Base-by-base conservation (phyloP, 495 filamentous ascomycete species). In the Penicillium parvum region DNA sequence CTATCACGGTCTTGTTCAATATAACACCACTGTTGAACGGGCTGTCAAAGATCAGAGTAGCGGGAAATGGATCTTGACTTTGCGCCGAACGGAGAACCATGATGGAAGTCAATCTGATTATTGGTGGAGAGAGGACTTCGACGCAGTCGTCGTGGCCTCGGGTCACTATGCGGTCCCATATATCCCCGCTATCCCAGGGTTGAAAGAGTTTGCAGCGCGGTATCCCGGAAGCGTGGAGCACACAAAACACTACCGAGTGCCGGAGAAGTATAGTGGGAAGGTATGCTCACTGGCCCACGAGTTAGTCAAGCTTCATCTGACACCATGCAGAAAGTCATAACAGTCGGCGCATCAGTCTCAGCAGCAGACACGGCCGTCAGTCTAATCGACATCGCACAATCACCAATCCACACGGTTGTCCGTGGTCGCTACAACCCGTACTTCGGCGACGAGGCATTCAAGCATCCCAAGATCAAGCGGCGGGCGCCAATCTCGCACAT, bases 111-210 rank as follows among this genome's bases (percentile, higher is more conserved):
- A n/a, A 8, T 52, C 48, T 6, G 68, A 72, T 47, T 64, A 68
- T 32, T 72, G 69, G 69, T 72, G 69, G 69, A 50, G 47, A 10
- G 69, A 72, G 36, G 36, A 30, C 4, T 72, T 71, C 57, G 88
- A 95, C 64, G 90, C 85, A 0, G 74, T 95, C 1, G 77, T 91
- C 0, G 78, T 94, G 5, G 88, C 86, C 1, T 85, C 76, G 23
- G 90, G 90, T 0, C 88, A 95, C 56, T 92, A 88, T 58, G 71
- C 75, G 1, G 77, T 85, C 7, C 83, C 84, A 0, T 83, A 74
- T 57, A 73, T 95, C 8, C 90, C 90, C 0, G 58, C 68, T 0
- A 78, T 86, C 25, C 47, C 55, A 0, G 69, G 69, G 0, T 27
- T 72, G 47, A 55, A 63, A 15, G 65, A 71, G 26, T 68, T 63